phyloP scores from a whole-genome alignment of 768 basidiomycete species.

The Psilocybe azurescens region DNA sequence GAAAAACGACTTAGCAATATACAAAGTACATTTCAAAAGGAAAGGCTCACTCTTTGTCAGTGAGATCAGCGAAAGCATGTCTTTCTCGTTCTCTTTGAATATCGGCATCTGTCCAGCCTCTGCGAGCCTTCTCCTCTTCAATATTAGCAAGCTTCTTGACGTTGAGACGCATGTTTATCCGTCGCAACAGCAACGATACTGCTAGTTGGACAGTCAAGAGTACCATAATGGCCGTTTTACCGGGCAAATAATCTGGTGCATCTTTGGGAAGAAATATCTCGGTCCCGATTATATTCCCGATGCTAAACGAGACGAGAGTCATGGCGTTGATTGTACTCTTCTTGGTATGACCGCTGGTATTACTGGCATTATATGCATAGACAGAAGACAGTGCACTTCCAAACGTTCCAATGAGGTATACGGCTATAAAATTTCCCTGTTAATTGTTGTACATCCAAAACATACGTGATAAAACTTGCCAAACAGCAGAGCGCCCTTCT shows the following conservation, averaged over 20 bases:
- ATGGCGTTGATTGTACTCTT: constrained; percentile 70
- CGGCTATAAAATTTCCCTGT: constrained; percentile 34
- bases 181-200: constrained; percentile 53
- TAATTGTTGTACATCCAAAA: neutral
- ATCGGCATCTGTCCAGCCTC: constrained; percentile 64
- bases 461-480: constrained; percentile 36
- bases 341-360: constrained; percentile 70
- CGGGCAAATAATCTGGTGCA: constrained; percentile 67
- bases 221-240: constrained; percentile 69
- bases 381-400: constrained; percentile 63
- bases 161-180: constrained; percentile 61
- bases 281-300: constrained; percentile 68
- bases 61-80: constrained; percentile 67
- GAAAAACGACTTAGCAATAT: neutral
- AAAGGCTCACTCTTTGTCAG: constrained; percentile 61
- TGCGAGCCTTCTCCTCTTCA: constrained; percentile 45
- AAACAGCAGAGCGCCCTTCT: constrained; percentile 60
- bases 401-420: constrained; percentile 58
- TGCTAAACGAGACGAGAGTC: constrained; percentile 57
- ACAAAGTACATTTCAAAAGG: neutral
- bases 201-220: constrained; percentile 57
- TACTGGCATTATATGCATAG: constrained; percentile 69
- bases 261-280: constrained; percentile 68
- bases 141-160: constrained; percentile 46
- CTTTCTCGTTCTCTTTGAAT: constrained; percentile 61